These are phyloP conservation scores for Omphalea diandra DNA, from an alignment of 441 rosid species.

Conservation along the genomic window DNA sequence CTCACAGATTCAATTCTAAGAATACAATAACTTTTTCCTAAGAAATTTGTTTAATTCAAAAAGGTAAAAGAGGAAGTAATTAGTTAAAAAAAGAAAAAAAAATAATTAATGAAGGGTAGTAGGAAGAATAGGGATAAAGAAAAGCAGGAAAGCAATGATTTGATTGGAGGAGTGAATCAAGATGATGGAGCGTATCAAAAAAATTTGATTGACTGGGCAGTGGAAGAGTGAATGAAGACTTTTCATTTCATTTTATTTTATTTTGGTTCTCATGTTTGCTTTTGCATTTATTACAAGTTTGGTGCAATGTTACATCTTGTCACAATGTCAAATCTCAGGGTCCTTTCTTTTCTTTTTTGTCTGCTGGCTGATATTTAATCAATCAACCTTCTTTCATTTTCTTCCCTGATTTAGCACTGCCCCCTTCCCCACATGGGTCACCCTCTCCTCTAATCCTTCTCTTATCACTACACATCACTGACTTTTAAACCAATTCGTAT, in stretches of 20 bases:
- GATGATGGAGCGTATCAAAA: neutral
- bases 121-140: no score
- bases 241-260: neutral
- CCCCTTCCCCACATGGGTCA: neutral
- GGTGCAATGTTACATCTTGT: constrained; percentile 33
- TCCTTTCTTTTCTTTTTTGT: constrained; percentile 9
- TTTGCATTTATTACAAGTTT: constrained; percentile 15
- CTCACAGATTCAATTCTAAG: no score
- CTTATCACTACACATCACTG: neutral
- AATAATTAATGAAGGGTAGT: no score
- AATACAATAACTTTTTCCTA: no score
- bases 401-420: constrained; percentile 17
- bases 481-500: no score
- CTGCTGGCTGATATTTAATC: constrained; percentile 22
- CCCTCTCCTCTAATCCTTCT: no score
- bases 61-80: no score
- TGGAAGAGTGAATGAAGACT: neutral
- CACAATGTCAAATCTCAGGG: constrained; percentile 31
- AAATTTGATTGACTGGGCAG: constrained; percentile 6
- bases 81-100: no score
- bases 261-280: constrained; percentile 8
- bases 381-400: constrained; percentile 15
- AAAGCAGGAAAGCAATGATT: constrained; percentile 1
- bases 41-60: no score
- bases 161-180: neutral